A percentile compares a stretch with the other conserved stretches of the same genome.
Evolutionary conservation across 257 asterid species (phyloP).

Genomic region (Anisodus acutangulus): DNA sequence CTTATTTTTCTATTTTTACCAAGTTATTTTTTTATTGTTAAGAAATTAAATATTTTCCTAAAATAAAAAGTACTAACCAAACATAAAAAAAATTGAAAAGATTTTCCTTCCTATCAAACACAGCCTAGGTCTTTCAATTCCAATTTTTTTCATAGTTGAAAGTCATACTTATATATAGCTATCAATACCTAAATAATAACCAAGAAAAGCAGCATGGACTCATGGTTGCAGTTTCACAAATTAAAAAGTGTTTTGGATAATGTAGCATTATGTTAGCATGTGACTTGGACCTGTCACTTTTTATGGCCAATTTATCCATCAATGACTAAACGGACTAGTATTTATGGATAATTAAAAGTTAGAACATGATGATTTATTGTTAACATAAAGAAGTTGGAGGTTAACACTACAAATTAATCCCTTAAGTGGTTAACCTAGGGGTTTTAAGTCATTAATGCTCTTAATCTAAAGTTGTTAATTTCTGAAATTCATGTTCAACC

Average conservation of each 20-base stretch:
- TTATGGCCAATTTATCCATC: not conserved
- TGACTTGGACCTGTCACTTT: constrained; percentile 10
- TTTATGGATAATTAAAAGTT: not conserved
- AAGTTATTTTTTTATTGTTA: not conserved
- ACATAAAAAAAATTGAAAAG: not conserved
- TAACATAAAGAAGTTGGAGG: not conserved
- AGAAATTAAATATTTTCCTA: not conserved
- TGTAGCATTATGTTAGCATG: not conserved
- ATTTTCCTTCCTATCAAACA: not conserved
- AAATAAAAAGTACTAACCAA: not conserved
- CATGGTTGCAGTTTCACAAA: not conserved
- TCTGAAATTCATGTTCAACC: too few relatives aligned
- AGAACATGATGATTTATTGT: not conserved
- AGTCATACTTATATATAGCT: constrained; percentile 21
- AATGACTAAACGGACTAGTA: not conserved
- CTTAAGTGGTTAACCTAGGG: too few relatives aligned
- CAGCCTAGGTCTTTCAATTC: not conserved
- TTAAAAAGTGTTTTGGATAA: constrained; percentile 17
- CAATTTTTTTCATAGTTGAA: not conserved
- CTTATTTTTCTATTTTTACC: not conserved
- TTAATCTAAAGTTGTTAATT: too few relatives aligned
- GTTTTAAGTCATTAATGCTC: too few relatives aligned
- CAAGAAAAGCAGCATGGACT: constrained; percentile 18
- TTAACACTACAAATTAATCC: too few relatives aligned
- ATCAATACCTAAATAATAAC: constrained; percentile 23